phyloP scores from a whole-genome alignment of 495 filamentous ascomycete species.

The Copromyces sp. region DNA sequence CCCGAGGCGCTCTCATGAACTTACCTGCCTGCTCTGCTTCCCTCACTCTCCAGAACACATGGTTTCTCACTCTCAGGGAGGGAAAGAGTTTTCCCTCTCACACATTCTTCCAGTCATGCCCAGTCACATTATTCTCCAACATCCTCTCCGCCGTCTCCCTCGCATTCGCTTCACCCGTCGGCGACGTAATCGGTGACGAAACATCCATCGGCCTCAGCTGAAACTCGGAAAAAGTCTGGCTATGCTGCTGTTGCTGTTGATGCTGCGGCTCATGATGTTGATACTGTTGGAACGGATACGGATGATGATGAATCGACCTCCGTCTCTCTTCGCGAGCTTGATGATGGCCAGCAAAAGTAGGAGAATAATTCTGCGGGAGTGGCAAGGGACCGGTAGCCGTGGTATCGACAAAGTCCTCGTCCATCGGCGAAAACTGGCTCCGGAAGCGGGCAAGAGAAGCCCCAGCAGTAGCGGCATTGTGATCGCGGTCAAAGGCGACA shows the following conservation, averaged over 20 bases:
- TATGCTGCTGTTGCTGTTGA: not conserved
- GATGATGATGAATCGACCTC: slow-evolving; percentile 17
- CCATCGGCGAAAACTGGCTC: slow-evolving; percentile 10
- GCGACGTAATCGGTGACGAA: not conserved
- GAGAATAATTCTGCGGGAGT: slow-evolving; percentile 10
- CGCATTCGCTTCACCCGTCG: not conserved
- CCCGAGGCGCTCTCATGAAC: not conserved
- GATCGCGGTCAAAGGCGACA: slow-evolving; percentile 27
- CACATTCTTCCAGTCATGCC: not conserved
- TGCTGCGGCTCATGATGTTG: slow-evolving; percentile 9
- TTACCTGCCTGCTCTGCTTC: not conserved
- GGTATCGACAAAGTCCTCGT: slow-evolving; percentile 36
- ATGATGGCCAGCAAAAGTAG: slow-evolving; percentile 16
- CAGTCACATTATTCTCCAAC: not conserved
- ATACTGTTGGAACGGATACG: slow-evolving; percentile 1
- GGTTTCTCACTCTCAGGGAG: too few relatives aligned
- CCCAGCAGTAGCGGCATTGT: not conserved
- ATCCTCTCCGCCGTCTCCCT: not conserved
- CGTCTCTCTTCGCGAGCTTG: slow-evolving; percentile 23
- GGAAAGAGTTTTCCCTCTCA: not conserved
- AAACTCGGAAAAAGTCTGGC: not conserved
- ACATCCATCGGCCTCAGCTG: not conserved
- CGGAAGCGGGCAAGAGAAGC: slow-evolving; percentile 6
- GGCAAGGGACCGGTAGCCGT: slow-evolving; percentile 32
- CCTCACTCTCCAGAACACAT: not conserved